These are phyloP conservation scores for Melampsora occidentalis DNA, from an alignment of 1,284 basidiomycete species.

Conservation along the genomic window DNA sequence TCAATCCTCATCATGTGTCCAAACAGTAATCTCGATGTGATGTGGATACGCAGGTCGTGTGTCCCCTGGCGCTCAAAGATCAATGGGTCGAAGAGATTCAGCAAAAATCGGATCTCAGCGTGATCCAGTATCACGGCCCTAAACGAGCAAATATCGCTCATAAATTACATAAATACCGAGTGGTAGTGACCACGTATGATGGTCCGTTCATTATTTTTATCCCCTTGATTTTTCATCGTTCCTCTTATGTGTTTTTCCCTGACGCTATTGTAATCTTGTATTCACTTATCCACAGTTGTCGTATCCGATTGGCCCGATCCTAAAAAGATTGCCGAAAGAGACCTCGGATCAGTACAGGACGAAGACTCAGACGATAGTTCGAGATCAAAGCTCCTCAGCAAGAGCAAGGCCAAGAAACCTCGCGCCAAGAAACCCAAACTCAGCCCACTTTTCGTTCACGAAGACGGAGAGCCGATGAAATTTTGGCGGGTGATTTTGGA, in stretches of 20 bases:
- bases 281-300: constrained; percentile 12
- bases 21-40: constrained; percentile 26
- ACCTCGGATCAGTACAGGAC: constrained; percentile 68
- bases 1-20: not conserved
- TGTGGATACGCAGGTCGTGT: constrained; percentile 51
- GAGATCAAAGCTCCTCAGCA: constrained; percentile 61
- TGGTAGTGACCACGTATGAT: constrained; percentile 41
- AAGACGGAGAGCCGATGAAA: constrained; percentile 22
- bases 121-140: constrained; percentile 77
- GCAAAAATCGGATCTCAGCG: constrained; percentile 72
- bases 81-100: constrained; percentile 87
- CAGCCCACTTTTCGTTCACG: constrained; percentile 12
- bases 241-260: not conserved
- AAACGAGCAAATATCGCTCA: constrained; percentile 55
- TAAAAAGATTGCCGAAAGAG: not conserved
- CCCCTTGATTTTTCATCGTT: not conserved
- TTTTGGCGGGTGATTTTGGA: constrained; percentile 56
- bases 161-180: constrained; percentile 40
- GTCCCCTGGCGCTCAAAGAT: constrained; percentile 66
- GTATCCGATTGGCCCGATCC: constrained; percentile 30
- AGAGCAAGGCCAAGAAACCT: constrained; percentile 56
- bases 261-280: not conserved
- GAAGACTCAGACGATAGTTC: constrained; percentile 81
- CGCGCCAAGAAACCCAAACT: constrained; percentile 18
- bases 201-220: not conserved